These are phyloP conservation scores for Alternaria rosae DNA, from an alignment of 2,329 filamentous ascomycete species.

Conservation along the genomic window DNA sequence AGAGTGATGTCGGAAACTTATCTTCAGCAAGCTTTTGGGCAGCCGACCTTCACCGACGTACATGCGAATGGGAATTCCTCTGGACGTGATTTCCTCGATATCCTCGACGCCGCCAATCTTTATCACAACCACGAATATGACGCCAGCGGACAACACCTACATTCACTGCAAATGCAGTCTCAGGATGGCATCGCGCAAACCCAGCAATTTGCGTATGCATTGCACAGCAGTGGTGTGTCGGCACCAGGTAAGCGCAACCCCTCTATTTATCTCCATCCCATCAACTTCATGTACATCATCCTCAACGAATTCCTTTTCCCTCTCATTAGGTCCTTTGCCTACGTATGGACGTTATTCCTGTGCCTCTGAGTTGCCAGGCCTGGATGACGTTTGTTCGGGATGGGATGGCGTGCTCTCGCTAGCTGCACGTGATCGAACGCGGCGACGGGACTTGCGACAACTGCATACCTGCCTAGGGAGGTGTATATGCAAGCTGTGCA, in stretches of 20 bases:
- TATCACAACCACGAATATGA: constrained; percentile 36
- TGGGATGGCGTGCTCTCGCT: constrained; percentile 28
- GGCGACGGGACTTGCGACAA: constrained; percentile 13
- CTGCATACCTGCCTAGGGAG: constrained; percentile 26
- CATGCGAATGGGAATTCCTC: constrained; percentile 51
- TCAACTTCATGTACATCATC: constrained; percentile 10
- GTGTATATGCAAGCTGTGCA: constrained; percentile 24
- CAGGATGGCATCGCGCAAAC: constrained; percentile 26
- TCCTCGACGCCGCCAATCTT: constrained; percentile 37
- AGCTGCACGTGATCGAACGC: constrained; percentile 27
- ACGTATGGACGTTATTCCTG: constrained; percentile 17
- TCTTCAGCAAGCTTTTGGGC: constrained; percentile 44
- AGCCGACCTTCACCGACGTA: constrained; percentile 47
- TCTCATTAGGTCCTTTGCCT: constrained; percentile 13
- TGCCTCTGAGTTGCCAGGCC: constrained; percentile 20
- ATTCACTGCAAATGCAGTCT: constrained; percentile 19
- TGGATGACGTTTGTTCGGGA: constrained; percentile 34
- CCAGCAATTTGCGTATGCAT: constrained; percentile 29
- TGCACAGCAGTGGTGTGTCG: constrained; percentile 29
- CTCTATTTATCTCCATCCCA: constrained; percentile 5
- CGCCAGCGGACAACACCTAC: constrained; percentile 23
- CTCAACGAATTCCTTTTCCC: constrained; percentile 3
- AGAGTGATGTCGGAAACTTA: constrained; percentile 48
- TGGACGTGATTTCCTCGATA: constrained; percentile 48
- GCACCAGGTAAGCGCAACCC: constrained; percentile 31